Conservation (phyloP, 768 basidiomycete genomes). For the Collybia nuda region DNA sequence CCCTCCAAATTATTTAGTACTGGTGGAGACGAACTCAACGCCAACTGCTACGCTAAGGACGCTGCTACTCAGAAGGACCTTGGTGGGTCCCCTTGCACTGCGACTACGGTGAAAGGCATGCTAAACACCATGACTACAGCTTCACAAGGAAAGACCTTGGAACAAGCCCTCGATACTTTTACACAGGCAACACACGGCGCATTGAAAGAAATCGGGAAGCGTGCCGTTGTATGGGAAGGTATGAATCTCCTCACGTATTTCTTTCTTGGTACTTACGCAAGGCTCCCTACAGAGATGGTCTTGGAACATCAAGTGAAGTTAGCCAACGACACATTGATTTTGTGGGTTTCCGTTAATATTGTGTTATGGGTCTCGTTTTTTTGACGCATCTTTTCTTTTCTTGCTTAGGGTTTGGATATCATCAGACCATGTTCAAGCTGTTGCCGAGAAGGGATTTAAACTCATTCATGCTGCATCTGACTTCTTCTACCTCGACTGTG, state of each 20-base stretch:
- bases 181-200: constrained; percentile 57
- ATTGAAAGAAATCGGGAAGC: constrained; percentile 59
- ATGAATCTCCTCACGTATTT: constrained; percentile 1
- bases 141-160: constrained; percentile 48
- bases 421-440: constrained; percentile 55
- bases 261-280: constrained; percentile 26
- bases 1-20: constrained; percentile 67
- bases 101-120: background rate
- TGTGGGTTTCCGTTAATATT: constrained; percentile 35
- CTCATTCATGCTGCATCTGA: constrained; percentile 72
- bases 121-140: constrained; percentile 15
- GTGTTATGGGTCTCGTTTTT: background rate
- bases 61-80: constrained; percentile 56
- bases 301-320: constrained; percentile 49
- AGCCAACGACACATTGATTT: constrained; percentile 53
- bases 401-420: constrained; percentile 67
- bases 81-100: constrained; percentile 20
- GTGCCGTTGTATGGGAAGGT: constrained; percentile 84
- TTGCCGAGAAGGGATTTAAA: constrained; percentile 58
- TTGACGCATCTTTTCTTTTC: constrained; percentile 2
- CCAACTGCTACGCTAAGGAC: constrained; percentile 64
- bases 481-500: constrained; percentile 83
- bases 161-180: constrained; percentile 65
- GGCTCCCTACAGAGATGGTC: constrained; percentile 54
- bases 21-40: constrained; percentile 83